A percentile compares a stretch with the other conserved stretches of the same genome.
phyloP scores from a whole-genome alignment of 805 yeast species.

The Lachancea sp. region DNA sequence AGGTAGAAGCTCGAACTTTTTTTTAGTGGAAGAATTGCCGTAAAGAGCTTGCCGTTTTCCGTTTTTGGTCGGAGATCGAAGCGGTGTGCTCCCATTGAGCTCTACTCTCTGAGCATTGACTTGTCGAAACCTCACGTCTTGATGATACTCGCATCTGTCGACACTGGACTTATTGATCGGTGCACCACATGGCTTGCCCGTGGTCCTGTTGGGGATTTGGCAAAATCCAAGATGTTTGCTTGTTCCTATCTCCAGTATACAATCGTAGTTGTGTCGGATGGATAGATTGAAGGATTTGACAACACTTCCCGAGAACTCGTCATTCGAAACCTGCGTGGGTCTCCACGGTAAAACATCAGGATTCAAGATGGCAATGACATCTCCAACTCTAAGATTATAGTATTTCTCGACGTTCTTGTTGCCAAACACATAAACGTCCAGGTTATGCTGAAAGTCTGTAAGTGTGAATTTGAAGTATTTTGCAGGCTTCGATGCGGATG shows the following conservation, averaged over 20 bases:
- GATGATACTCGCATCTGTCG: slow-evolving; percentile 66
- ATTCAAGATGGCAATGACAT: slow-evolving; percentile 65
- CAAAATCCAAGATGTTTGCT: slow-evolving; percentile 67
- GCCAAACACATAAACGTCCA: slow-evolving; percentile 61
- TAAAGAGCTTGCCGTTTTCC: slow-evolving; percentile 40
- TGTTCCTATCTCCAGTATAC: slow-evolving; percentile 67
- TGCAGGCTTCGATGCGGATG: slow-evolving; percentile 36
- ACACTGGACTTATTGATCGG: slow-evolving; percentile 52
- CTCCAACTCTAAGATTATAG: slow-evolving; percentile 72
- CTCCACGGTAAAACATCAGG: slow-evolving; percentile 51
- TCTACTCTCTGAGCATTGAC: slow-evolving; percentile 67
- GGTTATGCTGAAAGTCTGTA: slow-evolving; percentile 58
- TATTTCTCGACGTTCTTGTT: slow-evolving; percentile 55
- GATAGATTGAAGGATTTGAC: slow-evolving; percentile 47
- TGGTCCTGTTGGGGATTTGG: slow-evolving; percentile 39
- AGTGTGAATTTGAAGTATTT: slow-evolving; percentile 58
- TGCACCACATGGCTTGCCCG: slow-evolving; percentile 48
- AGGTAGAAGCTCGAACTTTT: slow-evolving; percentile 13
- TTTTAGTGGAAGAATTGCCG: slow-evolving; percentile 29
- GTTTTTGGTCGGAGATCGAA: slow-evolving; percentile 49
- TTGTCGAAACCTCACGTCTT: slow-evolving; percentile 48
- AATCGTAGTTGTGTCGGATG: slow-evolving; percentile 43
- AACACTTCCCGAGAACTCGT: slow-evolving; percentile 19
- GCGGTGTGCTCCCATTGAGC: slow-evolving; percentile 52
- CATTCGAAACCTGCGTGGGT: slow-evolving; percentile 18